Evolutionary conservation across 2,329 filamentous ascomycete species (phyloP), one percentile per base, ranked within the genome.

Genomic region (Chaetomium sp.): DNA sequence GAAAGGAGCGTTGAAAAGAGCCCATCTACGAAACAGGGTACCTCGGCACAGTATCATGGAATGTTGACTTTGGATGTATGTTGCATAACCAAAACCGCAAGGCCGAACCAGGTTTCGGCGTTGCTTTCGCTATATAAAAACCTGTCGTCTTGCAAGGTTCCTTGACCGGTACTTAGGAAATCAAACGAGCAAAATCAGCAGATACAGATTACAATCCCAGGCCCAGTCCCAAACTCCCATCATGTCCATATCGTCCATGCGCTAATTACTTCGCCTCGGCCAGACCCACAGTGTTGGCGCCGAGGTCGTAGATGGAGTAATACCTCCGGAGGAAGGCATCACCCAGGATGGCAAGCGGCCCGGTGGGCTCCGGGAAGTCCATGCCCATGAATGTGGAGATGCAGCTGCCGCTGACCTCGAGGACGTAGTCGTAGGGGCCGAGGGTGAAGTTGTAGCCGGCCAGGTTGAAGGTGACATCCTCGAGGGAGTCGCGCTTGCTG

Each of bases 361-460:
- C 94, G 65, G 90, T 89, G 47, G 93, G 93, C 75, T 89, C 90
- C 64, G 93, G 90, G 81, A 92, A 88, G 78, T 93, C 95, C 89
- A 98, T 96, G 73, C 93, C 93, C 88, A 96, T 96, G 82, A 99
- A 97, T 72, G 92, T 91, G 68, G 93, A 97, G 79, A 99, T 97
- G 80, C 95, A 99, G 77, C 90, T 94, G 72, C 94, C 95, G 76
- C 93, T 91, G 51, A 97, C 87, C 80, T 99, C 93, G 49, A 99
- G 88, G 72, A 97, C 93, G 83, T 99, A 99, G 82, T 99, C 95
- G 70, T 90, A 90, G 19, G 95, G 82, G 63, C 85, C 83, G 72
- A 99, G 96, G 76, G 88, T 90, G 84, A 98, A 99, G 83, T 97
- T 91, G 82, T 96, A 87, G 70, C 95, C 95, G 71, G 87, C 88